Percentiles rank a stretch among this genome's conserved stretches.
Evolutionary conservation across 345 rosid species (phyloP).

Genomic region (Viola odorata): DNA sequence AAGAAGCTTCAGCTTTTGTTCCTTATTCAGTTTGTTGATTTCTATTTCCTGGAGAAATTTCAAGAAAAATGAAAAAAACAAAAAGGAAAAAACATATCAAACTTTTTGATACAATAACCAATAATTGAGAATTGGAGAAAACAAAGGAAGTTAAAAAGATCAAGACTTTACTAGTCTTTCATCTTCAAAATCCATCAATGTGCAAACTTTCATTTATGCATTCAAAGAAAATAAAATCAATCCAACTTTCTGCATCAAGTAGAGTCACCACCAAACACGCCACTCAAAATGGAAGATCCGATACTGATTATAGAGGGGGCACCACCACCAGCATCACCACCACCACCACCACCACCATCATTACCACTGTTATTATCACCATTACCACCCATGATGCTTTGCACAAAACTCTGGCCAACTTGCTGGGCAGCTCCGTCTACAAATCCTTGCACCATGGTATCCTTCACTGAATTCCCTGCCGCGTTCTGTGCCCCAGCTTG

Average conservation of each 20-base stretch:
- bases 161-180: too few species aligned
- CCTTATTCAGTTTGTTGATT: too few species aligned
- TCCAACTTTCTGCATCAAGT: not conserved
- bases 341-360: not conserved
- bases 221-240: not conserved
- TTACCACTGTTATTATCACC: not conserved
- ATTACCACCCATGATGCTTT: conserved; percentile 14
- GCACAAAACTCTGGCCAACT: conserved; percentile 23
- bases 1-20: too few species aligned
- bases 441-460: conserved; percentile 15
- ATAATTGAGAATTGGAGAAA: too few species aligned
- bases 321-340: not conserved
- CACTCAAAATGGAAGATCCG: not conserved
- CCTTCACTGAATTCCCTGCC: conserved; percentile 7
- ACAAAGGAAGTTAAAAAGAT: too few species aligned
- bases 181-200: too few species aligned
- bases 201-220: too few species aligned
- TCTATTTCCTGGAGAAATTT: too few species aligned
- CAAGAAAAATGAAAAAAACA: too few species aligned
- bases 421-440: conserved; percentile 22
- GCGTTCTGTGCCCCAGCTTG: not conserved
- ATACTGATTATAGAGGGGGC: not conserved
- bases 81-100: too few species aligned
- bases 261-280: not conserved
- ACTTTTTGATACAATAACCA: too few species aligned